phyloP scores from a whole-genome alignment of 2,329 filamentous ascomycete species.

The Aspergillus sp. region DNA sequence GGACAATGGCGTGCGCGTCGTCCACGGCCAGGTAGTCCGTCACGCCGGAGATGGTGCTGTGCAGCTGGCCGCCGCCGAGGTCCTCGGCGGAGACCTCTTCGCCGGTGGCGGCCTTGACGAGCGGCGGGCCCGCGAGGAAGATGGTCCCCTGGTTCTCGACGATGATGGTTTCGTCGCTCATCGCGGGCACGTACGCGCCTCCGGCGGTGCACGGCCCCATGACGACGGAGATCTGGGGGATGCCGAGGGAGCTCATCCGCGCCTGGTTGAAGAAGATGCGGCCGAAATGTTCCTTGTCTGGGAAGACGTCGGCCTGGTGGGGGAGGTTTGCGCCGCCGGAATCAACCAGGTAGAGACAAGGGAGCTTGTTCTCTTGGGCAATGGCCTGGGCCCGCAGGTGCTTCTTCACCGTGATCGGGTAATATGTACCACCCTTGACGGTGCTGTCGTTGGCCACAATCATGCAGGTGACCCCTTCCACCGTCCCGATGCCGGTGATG shows the following conservation, averaged over 20 bases:
- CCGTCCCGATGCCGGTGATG: slow-evolving; percentile 85
- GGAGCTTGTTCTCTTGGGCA: slow-evolving; percentile 77
- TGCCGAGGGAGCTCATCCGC: slow-evolving; percentile 81
- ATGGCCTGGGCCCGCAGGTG: slow-evolving; percentile 89
- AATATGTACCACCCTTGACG: slow-evolving; percentile 96
- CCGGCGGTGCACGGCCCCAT: slow-evolving; percentile 98
- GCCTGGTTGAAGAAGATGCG: slow-evolving; percentile 99
- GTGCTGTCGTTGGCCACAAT: slow-evolving; percentile 96
- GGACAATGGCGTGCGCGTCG: slow-evolving; percentile 84
- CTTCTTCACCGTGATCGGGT: slow-evolving; percentile 96
- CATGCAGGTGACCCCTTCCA: slow-evolving; percentile 88
- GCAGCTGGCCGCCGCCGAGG: slow-evolving; percentile 83
- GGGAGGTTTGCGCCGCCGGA: slow-evolving; percentile 93
- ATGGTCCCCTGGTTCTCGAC: slow-evolving; percentile 95
- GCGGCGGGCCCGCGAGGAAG: slow-evolving; percentile 88
- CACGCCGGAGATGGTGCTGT: slow-evolving; percentile 87
- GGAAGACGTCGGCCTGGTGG: slow-evolving; percentile 93
- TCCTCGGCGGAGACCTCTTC: slow-evolving; percentile 90
- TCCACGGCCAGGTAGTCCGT: slow-evolving; percentile 94
- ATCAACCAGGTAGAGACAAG: slow-evolving; percentile 93
- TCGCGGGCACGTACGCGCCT: slow-evolving; percentile 92
- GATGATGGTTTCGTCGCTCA: slow-evolving; percentile 98
- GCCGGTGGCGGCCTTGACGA: slow-evolving; percentile 94
- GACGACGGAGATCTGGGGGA: slow-evolving; percentile 90
- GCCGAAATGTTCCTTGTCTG: slow-evolving; percentile 90